These are phyloP conservation scores for Aspergillus novoparasiticus DNA, from an alignment of 2,329 filamentous ascomycete genomes.

Conservation along the genomic window DNA sequence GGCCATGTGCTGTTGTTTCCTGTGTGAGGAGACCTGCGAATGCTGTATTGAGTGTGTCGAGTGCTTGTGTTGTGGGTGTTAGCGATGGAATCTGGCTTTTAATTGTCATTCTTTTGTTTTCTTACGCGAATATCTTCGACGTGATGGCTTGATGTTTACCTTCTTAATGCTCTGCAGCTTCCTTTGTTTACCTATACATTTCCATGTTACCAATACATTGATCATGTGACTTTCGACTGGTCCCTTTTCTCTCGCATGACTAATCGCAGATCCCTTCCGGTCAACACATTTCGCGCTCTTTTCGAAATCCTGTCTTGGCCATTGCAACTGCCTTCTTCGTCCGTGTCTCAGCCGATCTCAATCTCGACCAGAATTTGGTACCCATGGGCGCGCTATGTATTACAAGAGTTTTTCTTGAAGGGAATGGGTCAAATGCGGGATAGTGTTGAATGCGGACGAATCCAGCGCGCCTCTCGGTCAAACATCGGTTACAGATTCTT, in stretches of 20 bases:
- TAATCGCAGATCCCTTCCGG: background rate
- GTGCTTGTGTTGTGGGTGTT: slow-evolving; percentile 13
- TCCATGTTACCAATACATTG: slow-evolving; percentile 1
- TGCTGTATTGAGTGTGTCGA: slow-evolving; percentile 12
- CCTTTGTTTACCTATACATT: background rate
- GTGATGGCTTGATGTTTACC: background rate
- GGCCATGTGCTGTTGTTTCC: slow-evolving; percentile 19
- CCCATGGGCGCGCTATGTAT: background rate
- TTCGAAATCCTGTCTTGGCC: background rate
- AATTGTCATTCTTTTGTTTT: background rate
- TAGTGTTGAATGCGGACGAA: background rate
- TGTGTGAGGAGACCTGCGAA: slow-evolving; percentile 16
- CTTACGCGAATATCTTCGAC: background rate
- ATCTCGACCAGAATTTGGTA: background rate
- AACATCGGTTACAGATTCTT: background rate
- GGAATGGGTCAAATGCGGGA: background rate
- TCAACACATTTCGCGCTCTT: background rate
- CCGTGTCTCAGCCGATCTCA: background rate
- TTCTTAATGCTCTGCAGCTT: slow-evolving; percentile 2
- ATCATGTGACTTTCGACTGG: background rate
- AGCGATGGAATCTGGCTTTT: background rate
- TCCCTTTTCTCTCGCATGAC: background rate
- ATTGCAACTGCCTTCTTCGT: background rate
- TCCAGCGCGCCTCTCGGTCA: background rate
- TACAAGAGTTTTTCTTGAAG: background rate